Base-by-base conservation (phyloP, 2,329 filamentous ascomycete genomes). In the Sporothrix luriei region DNA sequence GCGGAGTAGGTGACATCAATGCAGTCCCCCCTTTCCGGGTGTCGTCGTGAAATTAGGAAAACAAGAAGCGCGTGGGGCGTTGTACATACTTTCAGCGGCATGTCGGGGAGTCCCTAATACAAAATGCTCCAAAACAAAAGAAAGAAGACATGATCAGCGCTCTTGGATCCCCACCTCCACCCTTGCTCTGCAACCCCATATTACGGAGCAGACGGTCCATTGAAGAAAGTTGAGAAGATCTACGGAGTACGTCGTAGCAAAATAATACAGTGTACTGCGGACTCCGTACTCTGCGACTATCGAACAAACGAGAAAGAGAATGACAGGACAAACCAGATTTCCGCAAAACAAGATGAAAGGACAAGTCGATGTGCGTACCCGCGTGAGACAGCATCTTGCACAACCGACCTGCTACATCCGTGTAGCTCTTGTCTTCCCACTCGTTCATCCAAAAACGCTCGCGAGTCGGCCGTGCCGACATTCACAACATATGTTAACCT, bases 151-250 rank as follows among this genome's bases (percentile, higher is more conserved):
- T 24, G 55, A 61, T 61, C 33, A 61, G 55, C 55, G n/a, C 33
- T 61, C 55, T 40, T 61, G 21, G 55, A 61, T 61, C 55, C 19
- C 4, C 5, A 61, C 10, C 19, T 33, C n/a, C 43, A 38, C 13
- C 55, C n/a, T 19, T n/a, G 21, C 19, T 61, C 33, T 33, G 33
- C 33, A 33, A 40, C 55, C 55, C 55, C 55, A 61, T 61, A 61
- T 38, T 24, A 13, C 55, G 55, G 55, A 61, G 55, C 11, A 61
- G 55, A 61, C 55, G 55, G 33, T 38, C 55, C 33, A 43, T 61
- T 61, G 21, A 13, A 61, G 55, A 61, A 61, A 38, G 55, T 61
- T 7, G 24, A 61, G n/a, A 40, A 26, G 51, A n/a, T n/a, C n/a
- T n/a, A n/a, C n/a, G n/a, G n/a, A n/a, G n/a, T n/a, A n/a, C n/a